These are phyloP conservation scores for Huntiella bhutanensis DNA, from an alignment of 2,329 filamentous ascomycete genomes.

Conservation along the genomic window DNA sequence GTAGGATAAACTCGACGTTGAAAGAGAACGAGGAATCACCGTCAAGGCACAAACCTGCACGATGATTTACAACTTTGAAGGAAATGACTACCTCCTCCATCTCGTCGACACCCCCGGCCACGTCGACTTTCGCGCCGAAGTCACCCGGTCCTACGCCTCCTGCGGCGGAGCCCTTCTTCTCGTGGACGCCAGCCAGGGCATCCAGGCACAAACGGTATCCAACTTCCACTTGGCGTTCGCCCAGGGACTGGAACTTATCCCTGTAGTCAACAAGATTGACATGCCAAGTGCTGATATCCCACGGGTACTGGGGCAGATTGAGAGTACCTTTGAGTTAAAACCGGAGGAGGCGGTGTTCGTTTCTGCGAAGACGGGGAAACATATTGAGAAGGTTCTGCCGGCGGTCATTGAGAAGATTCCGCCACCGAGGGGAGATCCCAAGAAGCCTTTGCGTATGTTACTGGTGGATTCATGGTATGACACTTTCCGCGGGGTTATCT, in stretches of 20 bases:
- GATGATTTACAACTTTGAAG: conserved; percentile 76
- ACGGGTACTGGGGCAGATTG: conserved; percentile 70
- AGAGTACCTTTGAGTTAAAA: conserved; percentile 72
- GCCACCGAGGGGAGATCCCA: conserved; percentile 52
- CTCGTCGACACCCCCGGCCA: conserved; percentile 94
- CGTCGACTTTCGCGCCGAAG: conserved; percentile 93
- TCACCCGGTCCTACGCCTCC: conserved; percentile 85
- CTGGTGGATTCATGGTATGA: conserved; percentile 98
- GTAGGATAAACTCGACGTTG: conserved; percentile 82
- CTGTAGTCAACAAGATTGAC: conserved; percentile 94
- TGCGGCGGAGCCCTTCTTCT: conserved; percentile 84
- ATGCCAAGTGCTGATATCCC: conserved; percentile 76
- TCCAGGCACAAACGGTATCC: conserved; percentile 94
- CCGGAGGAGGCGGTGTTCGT: conserved; percentile 50
- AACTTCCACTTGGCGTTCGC: conserved; percentile 97
- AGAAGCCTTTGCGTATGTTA: conserved; percentile 53
- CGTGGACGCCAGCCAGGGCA: conserved; percentile 88
- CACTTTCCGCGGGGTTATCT: conserved; percentile 80
- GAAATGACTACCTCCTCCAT: conserved; percentile 79
- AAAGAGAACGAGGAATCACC: conserved; percentile 88
- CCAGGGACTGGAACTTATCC: conserved; percentile 69
- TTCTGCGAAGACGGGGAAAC: conserved; percentile 84
- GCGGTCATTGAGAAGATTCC: conserved; percentile 74
- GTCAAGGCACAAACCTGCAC: conserved; percentile 98
- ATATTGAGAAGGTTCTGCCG: conserved; percentile 67